Evolutionary conservation across 257 asterid genomes (phyloP).

Genomic region (Salvia hispanica): DNA sequence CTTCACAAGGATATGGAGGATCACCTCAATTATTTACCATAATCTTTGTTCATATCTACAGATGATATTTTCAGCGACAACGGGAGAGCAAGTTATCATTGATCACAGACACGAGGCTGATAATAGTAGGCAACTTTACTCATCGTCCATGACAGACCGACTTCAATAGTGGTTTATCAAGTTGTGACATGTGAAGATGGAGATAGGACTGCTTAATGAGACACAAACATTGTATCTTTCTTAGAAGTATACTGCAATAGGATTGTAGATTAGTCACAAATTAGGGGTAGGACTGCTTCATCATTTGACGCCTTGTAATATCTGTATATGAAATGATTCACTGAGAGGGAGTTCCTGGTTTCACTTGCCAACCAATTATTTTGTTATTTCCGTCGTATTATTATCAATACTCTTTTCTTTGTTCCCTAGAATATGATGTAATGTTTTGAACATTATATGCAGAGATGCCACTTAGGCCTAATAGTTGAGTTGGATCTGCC

Average conservation of each 20-base stretch:
- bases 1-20: not conserved
- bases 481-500: too few species aligned
- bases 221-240: slow-evolving; percentile 29
- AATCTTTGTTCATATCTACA: slow-evolving; percentile 42
- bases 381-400: not conserved
- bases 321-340: slow-evolving; percentile 33
- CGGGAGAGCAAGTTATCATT: slow-evolving; percentile 39
- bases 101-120: slow-evolving; percentile 22
- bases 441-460: too few species aligned
- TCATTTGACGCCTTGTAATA: slow-evolving; percentile 32
- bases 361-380: slow-evolving; percentile 16
- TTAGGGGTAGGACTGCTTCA: slow-evolving; percentile 30
- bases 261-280: slow-evolving; percentile 39
- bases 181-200: slow-evolving; percentile 32
- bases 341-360: slow-evolving; percentile 23
- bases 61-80: slow-evolving; percentile 50
- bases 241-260: slow-evolving; percentile 32
- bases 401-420: not conserved
- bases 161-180: slow-evolving; percentile 28
- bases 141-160: slow-evolving; percentile 19
- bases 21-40: slow-evolving; percentile 15
- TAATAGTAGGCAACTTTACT: slow-evolving; percentile 6
- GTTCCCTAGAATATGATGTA: too few species aligned
- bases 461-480: too few species aligned
- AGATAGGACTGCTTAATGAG: slow-evolving; percentile 29